Evolutionary conservation across 1,284 basidiomycete genomes (phyloP), one percentile per base, ranked within the genome.

Genomic region (Paramarasmius palmivorus): DNA sequence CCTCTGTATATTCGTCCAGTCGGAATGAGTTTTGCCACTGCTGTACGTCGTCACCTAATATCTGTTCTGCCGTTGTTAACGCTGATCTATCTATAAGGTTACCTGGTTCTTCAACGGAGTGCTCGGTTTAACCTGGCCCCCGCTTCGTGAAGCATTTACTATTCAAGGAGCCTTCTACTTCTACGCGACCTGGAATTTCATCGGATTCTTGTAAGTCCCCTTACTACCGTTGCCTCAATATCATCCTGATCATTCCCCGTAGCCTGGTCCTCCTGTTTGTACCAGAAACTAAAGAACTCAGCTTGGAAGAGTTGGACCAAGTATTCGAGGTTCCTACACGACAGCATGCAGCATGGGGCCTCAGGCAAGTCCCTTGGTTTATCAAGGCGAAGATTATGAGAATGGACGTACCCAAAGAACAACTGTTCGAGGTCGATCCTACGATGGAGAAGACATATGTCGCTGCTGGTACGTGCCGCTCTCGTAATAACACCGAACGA

Each of bases 1-100:
- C 87, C 86, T 4, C 75, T 90, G 4, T 84, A 86, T 64, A 75
- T 88, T 49, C 84, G 88, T 65, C 84, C 88, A 57, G 69, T 86
- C 17, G 89, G 89, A 44, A 88, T 88, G 87, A 77, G 77, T 7
- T 83, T 79, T 60, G 81, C 84, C 7, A 86, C 83, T 0, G 75
- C 84, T 2, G 73, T n/a, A n/a, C n/a, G n/a, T n/a, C n/a, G n/a
- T n/a, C n/a, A n/a, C n/a, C n/a, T n/a, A n/a, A n/a, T n/a, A n/a
- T n/a, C n/a, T n/a, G n/a, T n/a, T n/a, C n/a, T n/a, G n/a, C n/a
- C n/a, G n/a, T n/a, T n/a, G n/a, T n/a, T n/a, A n/a, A n/a, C n/a
- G n/a, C n/a, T n/a, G n/a, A n/a, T n/a, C n/a, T n/a, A n/a, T n/a
- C n/a, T n/a, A n/a, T n/a, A n/a, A n/a, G n/a, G n/a, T 79, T 12